Percentiles rank a stretch among this genome's conserved stretches.
Conservation (phyloP, 2,329 filamentous ascomycete genomes). For the Colletotrichum paranaense region DNA sequence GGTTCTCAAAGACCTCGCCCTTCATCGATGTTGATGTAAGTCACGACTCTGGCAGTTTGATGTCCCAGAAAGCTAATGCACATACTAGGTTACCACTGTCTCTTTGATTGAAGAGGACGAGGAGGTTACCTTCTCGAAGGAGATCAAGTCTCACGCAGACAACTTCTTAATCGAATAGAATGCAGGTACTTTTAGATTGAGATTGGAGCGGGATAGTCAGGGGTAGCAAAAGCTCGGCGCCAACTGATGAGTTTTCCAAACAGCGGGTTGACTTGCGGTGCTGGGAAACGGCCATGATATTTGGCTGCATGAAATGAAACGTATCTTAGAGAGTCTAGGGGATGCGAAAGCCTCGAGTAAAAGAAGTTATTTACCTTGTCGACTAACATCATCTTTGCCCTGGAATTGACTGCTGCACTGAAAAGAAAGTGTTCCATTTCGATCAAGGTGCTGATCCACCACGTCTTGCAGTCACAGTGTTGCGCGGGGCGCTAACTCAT, state of each 20-base stretch:
- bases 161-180: slow-evolving; percentile 80
- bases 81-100: slow-evolving; percentile 70
- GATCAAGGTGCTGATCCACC: not conserved
- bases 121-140: slow-evolving; percentile 85
- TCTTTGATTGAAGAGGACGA: slow-evolving; percentile 80
- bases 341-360: slow-evolving; percentile 4
- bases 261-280: slow-evolving; percentile 30
- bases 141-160: slow-evolving; percentile 81
- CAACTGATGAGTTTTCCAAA: slow-evolving; percentile 31
- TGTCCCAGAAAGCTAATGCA: not conserved
- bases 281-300: slow-evolving; percentile 21
- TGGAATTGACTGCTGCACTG: not conserved
- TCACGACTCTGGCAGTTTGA: slow-evolving; percentile 37
- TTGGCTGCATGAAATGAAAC: slow-evolving; percentile 34
- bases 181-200: slow-evolving; percentile 24
- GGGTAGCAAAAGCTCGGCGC: slow-evolving; percentile 20
- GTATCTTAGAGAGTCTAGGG: slow-evolving; percentile 27
- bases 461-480: not conserved
- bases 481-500: not conserved
- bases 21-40: slow-evolving; percentile 95
- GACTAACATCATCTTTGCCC: not conserved
- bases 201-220: not conserved
- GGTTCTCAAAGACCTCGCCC: slow-evolving; percentile 86
- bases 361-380: slow-evolving; percentile 16
- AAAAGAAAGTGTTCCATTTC: not conserved